These are phyloP conservation scores for Reticulascus tulasneorum DNA, from an alignment of 2,329 filamentous ascomycete species.

Conservation along the genomic window DNA sequence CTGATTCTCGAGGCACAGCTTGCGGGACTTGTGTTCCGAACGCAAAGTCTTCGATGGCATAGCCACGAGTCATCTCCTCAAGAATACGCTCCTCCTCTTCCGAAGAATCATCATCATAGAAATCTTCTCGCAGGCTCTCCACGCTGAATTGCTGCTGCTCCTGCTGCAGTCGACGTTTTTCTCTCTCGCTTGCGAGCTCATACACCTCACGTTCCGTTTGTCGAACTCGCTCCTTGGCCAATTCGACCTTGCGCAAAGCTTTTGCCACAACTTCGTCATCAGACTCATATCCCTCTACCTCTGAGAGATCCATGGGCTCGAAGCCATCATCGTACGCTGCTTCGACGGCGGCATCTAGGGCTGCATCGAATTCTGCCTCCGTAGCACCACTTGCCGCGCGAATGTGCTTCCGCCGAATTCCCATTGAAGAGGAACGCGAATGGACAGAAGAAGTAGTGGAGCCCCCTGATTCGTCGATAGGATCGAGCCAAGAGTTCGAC, in stretches of 20 bases:
- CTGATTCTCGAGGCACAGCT: conserved; percentile 69
- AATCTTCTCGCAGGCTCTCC: conserved; percentile 43
- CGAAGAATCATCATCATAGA: conserved; percentile 60
- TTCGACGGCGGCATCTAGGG: conserved; percentile 90
- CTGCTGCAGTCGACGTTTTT: conserved; percentile 17
- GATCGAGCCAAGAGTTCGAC: conserved; percentile 89
- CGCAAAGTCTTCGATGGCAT: conserved; percentile 72
- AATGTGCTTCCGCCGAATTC: conserved; percentile 65
- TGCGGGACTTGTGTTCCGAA: conserved; percentile 3
- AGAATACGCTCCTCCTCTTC: conserved; percentile 74
- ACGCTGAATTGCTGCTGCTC: conserved; percentile 35
- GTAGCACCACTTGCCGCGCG: conserved; percentile 67
- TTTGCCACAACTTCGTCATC: conserved; percentile 39
- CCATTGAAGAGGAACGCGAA: conserved; percentile 70
- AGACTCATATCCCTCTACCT: conserved; percentile 8
- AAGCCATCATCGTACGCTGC: conserved; percentile 92
- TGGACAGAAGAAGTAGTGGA: conserved; percentile 77
- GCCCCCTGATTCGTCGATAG: conserved; percentile 83
- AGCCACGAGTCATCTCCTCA: conserved; percentile 84
- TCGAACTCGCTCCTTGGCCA: conserved; percentile 71
- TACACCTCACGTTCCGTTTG: conserved; percentile 70
- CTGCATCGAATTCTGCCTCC: conserved; percentile 89
- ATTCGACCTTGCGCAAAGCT: conserved; percentile 63
- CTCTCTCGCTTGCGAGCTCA: conserved; percentile 25
- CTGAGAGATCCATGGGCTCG: conserved; percentile 59